Evolutionary conservation across 768 basidiomycete genomes (phyloP).

Genomic region (Coprinopsis cinerea): DNA sequence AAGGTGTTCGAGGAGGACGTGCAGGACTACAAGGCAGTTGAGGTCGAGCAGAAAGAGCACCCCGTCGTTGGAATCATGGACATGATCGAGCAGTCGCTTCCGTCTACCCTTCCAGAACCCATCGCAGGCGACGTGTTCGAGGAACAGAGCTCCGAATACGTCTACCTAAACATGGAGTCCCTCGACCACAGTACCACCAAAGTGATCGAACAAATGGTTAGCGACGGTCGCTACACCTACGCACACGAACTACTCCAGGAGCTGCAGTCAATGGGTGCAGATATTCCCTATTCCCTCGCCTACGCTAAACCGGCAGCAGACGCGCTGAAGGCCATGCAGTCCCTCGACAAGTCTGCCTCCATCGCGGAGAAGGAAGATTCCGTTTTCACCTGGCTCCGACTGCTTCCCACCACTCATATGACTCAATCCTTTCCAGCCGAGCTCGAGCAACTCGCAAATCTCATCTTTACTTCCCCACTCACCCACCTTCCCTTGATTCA

Average conservation of each 20-base stretch:
- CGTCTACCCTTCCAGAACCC: constrained; percentile 24
- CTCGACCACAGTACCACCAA: constrained; percentile 9
- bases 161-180: background rate
- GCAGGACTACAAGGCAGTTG: constrained; percentile 24
- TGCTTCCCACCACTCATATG: constrained; percentile 22
- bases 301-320: constrained; percentile 25
- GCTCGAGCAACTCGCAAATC: constrained; percentile 19
- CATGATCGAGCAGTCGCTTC: constrained; percentile 24
- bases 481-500: constrained; percentile 24
- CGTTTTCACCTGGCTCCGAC: constrained; percentile 27
- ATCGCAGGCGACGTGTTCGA: constrained; percentile 28
- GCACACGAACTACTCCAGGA: constrained; percentile 28
- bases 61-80: constrained; percentile 20
- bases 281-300: constrained; percentile 23
- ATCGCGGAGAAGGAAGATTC: constrained; percentile 12
- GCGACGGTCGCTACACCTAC: constrained; percentile 15
- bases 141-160: constrained; percentile 24
- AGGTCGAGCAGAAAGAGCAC: constrained; percentile 10
- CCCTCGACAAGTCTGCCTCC: constrained; percentile 3
- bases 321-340: constrained; percentile 12
- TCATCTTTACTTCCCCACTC: constrained; percentile 19
- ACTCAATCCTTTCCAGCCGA: background rate
- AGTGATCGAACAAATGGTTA: constrained; percentile 20
- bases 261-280: constrained; percentile 21
- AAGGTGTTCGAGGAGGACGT: constrained; percentile 26